Evolutionary conservation across 257 asterid species (phyloP).

Genomic region (Nicotiana knightiana): DNA sequence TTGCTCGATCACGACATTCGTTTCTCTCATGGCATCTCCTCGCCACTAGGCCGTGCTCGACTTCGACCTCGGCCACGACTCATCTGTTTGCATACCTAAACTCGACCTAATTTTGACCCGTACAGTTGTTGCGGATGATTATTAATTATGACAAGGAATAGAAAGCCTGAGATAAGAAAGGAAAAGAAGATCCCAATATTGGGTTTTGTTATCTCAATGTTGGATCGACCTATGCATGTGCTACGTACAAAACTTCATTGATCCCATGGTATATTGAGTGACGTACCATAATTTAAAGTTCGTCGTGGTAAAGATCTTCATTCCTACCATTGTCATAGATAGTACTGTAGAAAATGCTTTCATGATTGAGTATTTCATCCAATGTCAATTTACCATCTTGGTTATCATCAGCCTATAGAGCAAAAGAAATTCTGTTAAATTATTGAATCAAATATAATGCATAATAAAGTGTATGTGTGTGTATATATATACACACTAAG

Average conservation of each 20-base stretch:
- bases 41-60: no score
- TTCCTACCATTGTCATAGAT: constrained; percentile 11
- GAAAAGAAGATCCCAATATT: not conserved
- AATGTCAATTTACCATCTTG: constrained; percentile 24
- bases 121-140: not conserved
- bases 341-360: constrained; percentile 17
- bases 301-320: constrained; percentile 17
- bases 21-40: no score
- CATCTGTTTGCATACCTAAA: no score
- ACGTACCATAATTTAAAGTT: constrained; percentile 14
- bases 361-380: constrained; percentile 27
- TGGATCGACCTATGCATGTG: not conserved
- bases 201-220: not conserved
- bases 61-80: no score
- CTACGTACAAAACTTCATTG: not conserved
- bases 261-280: not conserved
- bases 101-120: no score
- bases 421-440: not conserved
- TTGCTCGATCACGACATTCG: no score
- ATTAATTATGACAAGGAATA: not conserved
- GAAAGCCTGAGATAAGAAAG: not conserved
- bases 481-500: no score
- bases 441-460: not conserved
- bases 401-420: constrained; percentile 24
- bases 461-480: no score